Base-by-base conservation (phyloP, 305 asterid species). In the Fraxinus ornus region DNA sequence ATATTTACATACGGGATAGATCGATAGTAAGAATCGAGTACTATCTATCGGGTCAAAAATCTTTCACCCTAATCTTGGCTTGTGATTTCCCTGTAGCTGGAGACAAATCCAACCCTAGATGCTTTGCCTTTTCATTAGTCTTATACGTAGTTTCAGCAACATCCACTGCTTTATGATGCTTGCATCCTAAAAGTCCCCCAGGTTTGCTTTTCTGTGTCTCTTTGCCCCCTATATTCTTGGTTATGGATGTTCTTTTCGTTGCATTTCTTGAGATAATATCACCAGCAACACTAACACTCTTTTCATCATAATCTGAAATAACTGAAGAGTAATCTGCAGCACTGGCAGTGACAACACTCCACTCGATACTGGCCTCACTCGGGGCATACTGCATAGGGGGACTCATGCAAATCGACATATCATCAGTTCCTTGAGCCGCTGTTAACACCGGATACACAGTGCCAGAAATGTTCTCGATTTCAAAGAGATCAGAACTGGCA, bases 311-410 rank as follows among this genome's bases (percentile, higher is more conserved):
- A 79, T 93, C 97, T 28, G 32, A 28, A 28, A 28, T 28, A 28
- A 28, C 32, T 28, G 32, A 28, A 28, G 32, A 28, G 32, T 0
- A 92, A 74, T 92, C 97, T 0, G 92, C 94, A 0, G 93, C 98
- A 73, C 95, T 92, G 3, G 97, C 98, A 0, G 98, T 95, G 41
- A 95, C 90, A 3, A 95, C 97, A 60, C 98, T 95, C 98, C 98
- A 95, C 76, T 95, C 93, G 9, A 95, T 92, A 82, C 98, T 93
- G 70, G 91, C 94, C 87, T 95, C 98, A 8, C 98, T 95, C 0
- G 97, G 98, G 0, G 98, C 93, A 36, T 92, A 49, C 19, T 49
- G 60, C 19, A n/a, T 15, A 0, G 60, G 60, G 60, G 19, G 60
- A 49, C 60, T 49, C 19, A 1, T 49, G 60, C 60, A 91, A 35